Percentiles rank a stretch among this genome's conserved stretches.
Conservation (phyloP, 2,329 filamentous ascomycete species). For the Beauveria australis region DNA sequence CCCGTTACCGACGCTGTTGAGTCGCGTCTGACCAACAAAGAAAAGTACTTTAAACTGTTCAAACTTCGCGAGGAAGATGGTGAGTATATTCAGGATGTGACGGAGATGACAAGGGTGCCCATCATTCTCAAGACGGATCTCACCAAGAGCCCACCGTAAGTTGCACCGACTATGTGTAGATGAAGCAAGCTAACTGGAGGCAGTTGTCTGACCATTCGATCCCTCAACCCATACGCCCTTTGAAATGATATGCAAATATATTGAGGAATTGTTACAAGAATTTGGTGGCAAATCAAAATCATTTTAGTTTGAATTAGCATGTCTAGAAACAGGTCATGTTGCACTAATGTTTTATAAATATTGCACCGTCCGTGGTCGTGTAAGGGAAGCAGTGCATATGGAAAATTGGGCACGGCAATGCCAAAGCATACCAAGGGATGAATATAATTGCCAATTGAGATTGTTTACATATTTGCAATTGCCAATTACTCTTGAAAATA, state of each 20-base stretch:
- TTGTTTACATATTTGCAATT: neutral
- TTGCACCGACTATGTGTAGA: conserved; percentile 24
- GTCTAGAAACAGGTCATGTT: neutral
- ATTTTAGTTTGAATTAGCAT: conserved; percentile 7
- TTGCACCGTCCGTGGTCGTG: conserved; percentile 4
- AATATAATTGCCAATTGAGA: conserved; percentile 7
- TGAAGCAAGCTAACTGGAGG: conserved; percentile 13
- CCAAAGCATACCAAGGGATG: neutral
- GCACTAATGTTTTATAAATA: conserved; percentile 9
- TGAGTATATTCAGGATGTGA: conserved; percentile 96
- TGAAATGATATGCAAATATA: conserved; percentile 22
- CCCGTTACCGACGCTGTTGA: conserved; percentile 67
- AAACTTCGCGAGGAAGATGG: conserved; percentile 84
- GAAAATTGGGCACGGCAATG: neutral
- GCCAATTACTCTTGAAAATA: too few relatives aligned
- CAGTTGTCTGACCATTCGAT: conserved; percentile 77
- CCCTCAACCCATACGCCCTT: conserved; percentile 69
- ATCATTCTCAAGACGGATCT: conserved; percentile 97
- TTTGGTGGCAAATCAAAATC: neutral
- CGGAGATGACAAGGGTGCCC: conserved; percentile 95
- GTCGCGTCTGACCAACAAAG: conserved; percentile 79
- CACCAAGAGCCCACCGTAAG: conserved; percentile 98
- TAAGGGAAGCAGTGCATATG: conserved; percentile 1
- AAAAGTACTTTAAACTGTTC: conserved; percentile 91
- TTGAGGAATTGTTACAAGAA: neutral